Base-by-base conservation (phyloP, 805 yeast species). In the Sugiyamaella americana region DNA sequence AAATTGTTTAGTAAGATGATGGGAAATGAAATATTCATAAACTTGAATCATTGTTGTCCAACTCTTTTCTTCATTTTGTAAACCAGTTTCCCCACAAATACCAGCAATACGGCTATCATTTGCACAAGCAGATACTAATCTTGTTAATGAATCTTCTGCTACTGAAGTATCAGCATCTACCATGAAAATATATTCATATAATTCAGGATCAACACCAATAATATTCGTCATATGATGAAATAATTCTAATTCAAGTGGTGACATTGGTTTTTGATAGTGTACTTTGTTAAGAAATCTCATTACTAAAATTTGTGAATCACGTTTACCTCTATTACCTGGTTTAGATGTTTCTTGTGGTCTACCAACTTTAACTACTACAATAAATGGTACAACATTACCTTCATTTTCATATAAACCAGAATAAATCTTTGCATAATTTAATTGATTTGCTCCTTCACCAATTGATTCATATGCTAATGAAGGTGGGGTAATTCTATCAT, bases 161-260 rank as follows among this genome's bases (percentile, higher is more conserved):
- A 77, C 79, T 52, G 66, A 67, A 1, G 83, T 77, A 60, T 78
- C 84, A n/a, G 83, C 84, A 61, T 78, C 84, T 13, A 78, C 79
- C 73, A 78, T 76, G 51, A 78, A 59, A 16, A 75, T 59, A 47
- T 71, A 69, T 56, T 78, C 84, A 56, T 78, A 78, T 35, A 74
- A 65, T 54, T 79, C 83, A 1, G 82, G 73, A 70, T 78, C 80
- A 20, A 78, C 68, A 5, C 84, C 84, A 23, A 80, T 75, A 24
- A 78, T 66, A 53, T 76, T 70, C 70, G 78, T 78, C 41, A 78
- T 71, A 50, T 69, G 74, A 47, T 70, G 73, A 58, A 78, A 73
- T 38, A 78, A 52, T 55, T 76, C 80, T 34, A 71, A 71, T 52
- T 78, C 82, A 42, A 78, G 68, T 16, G 77, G 76, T 20, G 75